Conservation (phyloP, 768 basidiomycete species). For the Phylloporus sp. region DNA sequence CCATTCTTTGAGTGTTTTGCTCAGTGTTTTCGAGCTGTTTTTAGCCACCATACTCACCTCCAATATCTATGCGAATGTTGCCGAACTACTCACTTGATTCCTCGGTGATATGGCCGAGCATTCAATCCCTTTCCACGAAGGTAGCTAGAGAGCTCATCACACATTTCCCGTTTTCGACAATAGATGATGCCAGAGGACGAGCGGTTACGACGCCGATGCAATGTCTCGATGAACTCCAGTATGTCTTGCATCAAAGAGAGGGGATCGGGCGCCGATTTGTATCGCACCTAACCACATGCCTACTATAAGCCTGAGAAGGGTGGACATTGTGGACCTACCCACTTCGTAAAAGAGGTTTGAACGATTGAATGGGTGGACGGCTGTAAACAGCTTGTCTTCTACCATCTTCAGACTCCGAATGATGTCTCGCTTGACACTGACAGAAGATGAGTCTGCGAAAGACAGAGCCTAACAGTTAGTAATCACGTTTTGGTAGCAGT, state of each 20-base stretch:
- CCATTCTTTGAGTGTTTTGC: conserved; percentile 53
- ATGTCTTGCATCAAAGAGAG: conserved; percentile 59
- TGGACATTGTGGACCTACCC: neutral
- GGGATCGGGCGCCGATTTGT: conserved; percentile 49
- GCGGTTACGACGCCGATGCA: conserved; percentile 55
- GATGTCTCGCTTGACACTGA: conserved; percentile 73
- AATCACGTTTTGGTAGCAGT: conserved; percentile 66
- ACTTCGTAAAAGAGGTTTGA: conserved; percentile 81
- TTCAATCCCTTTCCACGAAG: conserved; percentile 64
- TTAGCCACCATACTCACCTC: neutral
- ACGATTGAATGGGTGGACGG: conserved; percentile 77
- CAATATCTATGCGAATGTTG: neutral
- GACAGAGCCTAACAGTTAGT: neutral
- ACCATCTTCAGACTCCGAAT: conserved; percentile 60
- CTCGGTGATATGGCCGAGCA: conserved; percentile 71
- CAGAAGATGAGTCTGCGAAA: conserved; percentile 2
- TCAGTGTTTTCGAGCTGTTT: conserved; percentile 45
- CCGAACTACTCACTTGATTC: conserved; percentile 42
- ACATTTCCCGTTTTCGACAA: conserved; percentile 62
- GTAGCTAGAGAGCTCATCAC: conserved; percentile 60
- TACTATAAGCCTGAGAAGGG: neutral
- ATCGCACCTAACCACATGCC: conserved; percentile 47
- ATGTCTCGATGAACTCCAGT: conserved; percentile 55
- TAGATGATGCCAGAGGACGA: conserved; percentile 74
- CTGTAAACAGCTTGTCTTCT: conserved; percentile 50